Evolutionary conservation across 2,329 filamentous ascomycete genomes (phyloP).

Genomic region (Diaporthe eres): DNA sequence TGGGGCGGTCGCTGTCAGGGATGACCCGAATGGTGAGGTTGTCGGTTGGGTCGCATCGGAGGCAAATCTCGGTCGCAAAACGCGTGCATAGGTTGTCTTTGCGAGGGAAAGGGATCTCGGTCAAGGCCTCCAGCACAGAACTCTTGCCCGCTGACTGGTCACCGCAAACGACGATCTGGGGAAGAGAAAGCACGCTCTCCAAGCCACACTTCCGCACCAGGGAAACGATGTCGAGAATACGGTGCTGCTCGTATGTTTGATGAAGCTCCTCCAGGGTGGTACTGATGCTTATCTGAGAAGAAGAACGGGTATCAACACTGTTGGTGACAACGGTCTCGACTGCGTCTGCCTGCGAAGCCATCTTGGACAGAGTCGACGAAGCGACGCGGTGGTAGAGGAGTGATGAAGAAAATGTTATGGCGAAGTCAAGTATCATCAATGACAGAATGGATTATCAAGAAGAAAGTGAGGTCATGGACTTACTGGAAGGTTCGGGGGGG

Average conservation of each 20-base stretch:
- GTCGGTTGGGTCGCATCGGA: background rate
- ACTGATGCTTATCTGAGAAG: background rate
- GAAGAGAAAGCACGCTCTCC: background rate
- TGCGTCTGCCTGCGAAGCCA: background rate
- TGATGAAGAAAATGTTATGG: background rate
- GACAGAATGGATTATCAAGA: background rate
- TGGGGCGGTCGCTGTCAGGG: slow-evolving; percentile 1
- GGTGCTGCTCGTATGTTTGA: slow-evolving; percentile 15
- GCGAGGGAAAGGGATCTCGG: slow-evolving; percentile 36
- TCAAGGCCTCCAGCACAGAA: slow-evolving; percentile 33
- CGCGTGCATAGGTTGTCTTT: slow-evolving; percentile 36
- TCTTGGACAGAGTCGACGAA: background rate
- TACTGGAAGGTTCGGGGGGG: no score
- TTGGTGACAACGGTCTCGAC: background rate
- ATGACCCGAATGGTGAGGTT: slow-evolving; percentile 24
- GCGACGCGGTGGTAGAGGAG: background rate
- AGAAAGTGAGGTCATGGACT: background rate
- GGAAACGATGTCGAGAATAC: slow-evolving; percentile 16
- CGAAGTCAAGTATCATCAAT: background rate
- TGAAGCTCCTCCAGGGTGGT: slow-evolving; percentile 16
- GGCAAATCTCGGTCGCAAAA: slow-evolving; percentile 36
- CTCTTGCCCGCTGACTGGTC: slow-evolving; percentile 38
- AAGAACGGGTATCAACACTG: background rate
- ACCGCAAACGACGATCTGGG: slow-evolving; percentile 33
- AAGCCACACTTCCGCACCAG: slow-evolving; percentile 22